Conservation (phyloP, 768 basidiomycete species). For the Amanita pallidorosea region DNA sequence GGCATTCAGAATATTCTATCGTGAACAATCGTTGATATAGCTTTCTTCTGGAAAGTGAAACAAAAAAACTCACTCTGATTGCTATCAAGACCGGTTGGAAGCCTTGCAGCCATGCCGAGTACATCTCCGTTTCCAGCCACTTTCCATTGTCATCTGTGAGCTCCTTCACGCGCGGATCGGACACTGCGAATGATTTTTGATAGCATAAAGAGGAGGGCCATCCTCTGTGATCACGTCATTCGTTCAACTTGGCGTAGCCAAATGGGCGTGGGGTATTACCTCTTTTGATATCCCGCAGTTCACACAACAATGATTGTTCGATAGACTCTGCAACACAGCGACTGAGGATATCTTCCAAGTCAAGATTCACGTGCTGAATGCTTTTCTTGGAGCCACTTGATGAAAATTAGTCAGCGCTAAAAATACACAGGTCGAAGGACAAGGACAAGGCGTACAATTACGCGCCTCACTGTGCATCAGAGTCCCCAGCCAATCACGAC, state of each 20-base stretch:
- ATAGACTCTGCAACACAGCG: slow-evolving; percentile 11
- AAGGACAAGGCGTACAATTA: background rate
- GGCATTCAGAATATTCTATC: slow-evolving; percentile 24
- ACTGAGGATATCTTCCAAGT: slow-evolving; percentile 14
- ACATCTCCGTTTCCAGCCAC: slow-evolving; percentile 31
- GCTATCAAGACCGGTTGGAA: slow-evolving; percentile 26
- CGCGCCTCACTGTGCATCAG: background rate
- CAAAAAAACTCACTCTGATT: slow-evolving; percentile 22
- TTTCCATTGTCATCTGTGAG: slow-evolving; percentile 17
- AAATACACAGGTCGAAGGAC: background rate
- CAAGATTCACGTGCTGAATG: slow-evolving; percentile 10
- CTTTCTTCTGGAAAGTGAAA: background rate
- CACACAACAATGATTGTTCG: slow-evolving; percentile 10
- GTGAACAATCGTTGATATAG: slow-evolving; percentile 3
- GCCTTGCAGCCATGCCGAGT: slow-evolving; percentile 29
- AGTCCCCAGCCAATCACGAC: background rate
- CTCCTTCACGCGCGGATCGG: slow-evolving; percentile 19
- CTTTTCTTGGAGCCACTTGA: slow-evolving; percentile 9
- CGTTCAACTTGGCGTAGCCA: slow-evolving; percentile 5
- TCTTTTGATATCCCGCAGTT: slow-evolving; percentile 16
- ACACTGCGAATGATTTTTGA: slow-evolving; percentile 23
- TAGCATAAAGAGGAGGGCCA: slow-evolving; percentile 10
- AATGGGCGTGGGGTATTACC: slow-evolving; percentile 9
- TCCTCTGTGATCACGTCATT: slow-evolving; percentile 3
- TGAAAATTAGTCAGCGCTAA: background rate